Conservation (phyloP, 208 protist species). For the Tritrichomonas musculus region DNA sequence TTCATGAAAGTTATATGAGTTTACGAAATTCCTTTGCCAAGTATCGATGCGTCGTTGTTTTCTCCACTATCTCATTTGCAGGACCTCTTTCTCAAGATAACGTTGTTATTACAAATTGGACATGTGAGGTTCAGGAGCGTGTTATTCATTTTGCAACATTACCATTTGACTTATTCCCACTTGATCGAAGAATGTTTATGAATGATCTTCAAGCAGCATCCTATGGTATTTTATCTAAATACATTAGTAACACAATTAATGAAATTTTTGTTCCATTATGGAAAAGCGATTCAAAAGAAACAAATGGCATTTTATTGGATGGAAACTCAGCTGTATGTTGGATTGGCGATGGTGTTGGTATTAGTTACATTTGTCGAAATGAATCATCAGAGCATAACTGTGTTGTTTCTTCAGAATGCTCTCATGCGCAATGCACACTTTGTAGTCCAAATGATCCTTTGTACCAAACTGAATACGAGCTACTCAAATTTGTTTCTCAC, state of each 20-base stretch:
- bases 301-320: background rate
- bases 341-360: background rate
- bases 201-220: constrained; percentile 3
- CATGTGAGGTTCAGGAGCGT: background rate
- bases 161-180: constrained; percentile 7
- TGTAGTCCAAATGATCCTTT: background rate
- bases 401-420: constrained; percentile 8
- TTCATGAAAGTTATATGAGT: background rate
- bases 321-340: background rate
- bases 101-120: constrained; percentile 21
- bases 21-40: background rate
- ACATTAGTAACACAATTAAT: background rate
- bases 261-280: background rate
- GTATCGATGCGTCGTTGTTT: background rate
- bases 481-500: background rate
- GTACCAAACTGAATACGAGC: background rate
- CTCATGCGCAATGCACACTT: background rate
- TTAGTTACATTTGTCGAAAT: background rate
- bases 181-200: constrained; percentile 12
- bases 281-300: background rate
- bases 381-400: background rate
- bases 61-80: background rate
- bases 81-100: background rate
- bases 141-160: constrained; percentile 30
- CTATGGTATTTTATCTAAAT: background rate